Evolutionary conservation across 495 filamentous ascomycete genomes (phyloP), one percentile per base, ranked within the genome.

Genomic region (Hypoxylon lienhwacheense): DNA sequence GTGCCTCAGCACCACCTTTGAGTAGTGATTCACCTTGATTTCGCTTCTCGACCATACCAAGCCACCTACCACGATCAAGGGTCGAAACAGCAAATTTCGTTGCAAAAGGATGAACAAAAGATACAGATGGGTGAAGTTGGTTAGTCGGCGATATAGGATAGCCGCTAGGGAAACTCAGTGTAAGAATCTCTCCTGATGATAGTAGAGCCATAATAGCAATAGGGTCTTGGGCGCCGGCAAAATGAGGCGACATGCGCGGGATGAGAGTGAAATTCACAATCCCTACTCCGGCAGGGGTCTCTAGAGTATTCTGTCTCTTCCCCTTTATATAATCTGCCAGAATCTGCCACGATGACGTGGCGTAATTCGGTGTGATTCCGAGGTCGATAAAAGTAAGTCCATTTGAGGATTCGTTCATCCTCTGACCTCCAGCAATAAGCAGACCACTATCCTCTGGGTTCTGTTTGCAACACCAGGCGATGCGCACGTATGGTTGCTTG

Each of bases 371-470:
- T 16, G 93, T 96, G 28, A 82, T 72, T 0, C 93, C 95, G 55
- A 97, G 78, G 57, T 97, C 93, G 19, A 97, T 61, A 50, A 97
- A 91, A 4, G 85, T 95, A 49, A 98, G 71, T 1, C 90, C 88
- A 65, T 86, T 89, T 7, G 80, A 76, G 17, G 79, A 71, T 21
- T 84, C 77, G 20, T 81, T 81, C 8, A 79, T 79, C 4, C 78
- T 71, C 33, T 82, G 74, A 7, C 95, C 93, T 12, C 93, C 93
- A 8, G 91, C 88, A 47, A 98, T 81, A 32, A 98, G 66, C 5
- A 98, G 76, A 3, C 83, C 91, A 33, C 92, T 97, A 65, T 97
- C 91, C 63, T 98, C 93, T 1, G 89, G 86, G 47, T 96, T 91
- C 52, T 84, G 79, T 63, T 93, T 95, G 15, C 87, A 88, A 71